Evolutionary conservation across 2,329 filamentous ascomycete species (phyloP), one percentile per base, ranked within the genome.

Genomic region (Hypoxylon sp.): DNA sequence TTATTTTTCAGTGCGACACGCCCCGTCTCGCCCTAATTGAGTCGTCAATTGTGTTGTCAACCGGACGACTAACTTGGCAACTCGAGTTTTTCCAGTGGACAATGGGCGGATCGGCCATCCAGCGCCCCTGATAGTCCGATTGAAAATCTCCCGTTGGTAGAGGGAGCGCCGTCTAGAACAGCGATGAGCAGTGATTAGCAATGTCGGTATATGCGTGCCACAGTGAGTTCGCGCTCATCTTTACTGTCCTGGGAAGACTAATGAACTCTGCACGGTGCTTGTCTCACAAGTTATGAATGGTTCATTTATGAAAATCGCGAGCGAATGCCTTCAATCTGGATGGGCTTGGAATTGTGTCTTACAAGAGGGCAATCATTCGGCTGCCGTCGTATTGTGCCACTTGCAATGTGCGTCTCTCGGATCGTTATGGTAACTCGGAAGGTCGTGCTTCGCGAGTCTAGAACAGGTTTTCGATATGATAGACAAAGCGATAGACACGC

Each of bases 31-130:
- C 42, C 48, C 51, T 64, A 54, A 61, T 55, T 68, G 60, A 68
- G 63, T 68, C 66, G 66, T 63, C 66, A 68, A 68, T 68, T 61
- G 62, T 60, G 65, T 36, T 65, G 62, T 55, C 58, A 58, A 51
- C 14, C 32, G 44, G 44, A n/a, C 44, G 57, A 64, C 55, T 56
- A 58, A 53, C 16, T 22, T 44, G 51, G 51, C 36, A 44, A 18
- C 32, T 65, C 36, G 51, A 38, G 44, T 60, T 32, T 36, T 59
- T 45, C 62, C 52, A 65, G 62, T 68, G 65, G 62, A 61, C 65
- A 68, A 68, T 68, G 58, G 53, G 32, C 46, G 55, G 65, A 68
- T 68, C 62, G 65, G 6, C 65, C 53, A 64, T 36, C 59, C 54
- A 57, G 36, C 55, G 65, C 33, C 65, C 65, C 65, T 65, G 65